Conservation (phyloP, 208 protist species). For the Balamuthia mandrillaris region DNA sequence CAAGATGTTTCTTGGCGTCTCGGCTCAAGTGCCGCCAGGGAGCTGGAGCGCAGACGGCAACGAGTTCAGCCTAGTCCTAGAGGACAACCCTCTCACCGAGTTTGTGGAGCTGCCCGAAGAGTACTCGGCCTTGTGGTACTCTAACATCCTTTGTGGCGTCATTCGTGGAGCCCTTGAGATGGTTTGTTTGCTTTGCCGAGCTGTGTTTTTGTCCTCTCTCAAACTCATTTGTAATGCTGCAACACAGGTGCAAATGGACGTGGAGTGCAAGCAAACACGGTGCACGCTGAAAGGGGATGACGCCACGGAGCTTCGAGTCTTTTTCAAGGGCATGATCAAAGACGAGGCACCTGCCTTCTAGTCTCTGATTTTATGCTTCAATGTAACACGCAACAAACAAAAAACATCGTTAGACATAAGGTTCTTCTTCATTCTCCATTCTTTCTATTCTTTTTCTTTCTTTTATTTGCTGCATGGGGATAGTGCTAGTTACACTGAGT, state of each 20-base stretch:
- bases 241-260: slow-evolving; percentile 21
- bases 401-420: not conserved
- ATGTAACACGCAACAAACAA: no score
- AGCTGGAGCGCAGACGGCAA: slow-evolving; percentile 77
- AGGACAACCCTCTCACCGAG: slow-evolving; percentile 92
- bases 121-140: slow-evolving; percentile 78
- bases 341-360: slow-evolving; percentile 30
- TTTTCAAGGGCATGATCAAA: slow-evolving; percentile 37
- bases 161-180: slow-evolving; percentile 90
- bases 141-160: slow-evolving; percentile 94
- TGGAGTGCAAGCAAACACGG: slow-evolving; percentile 28
- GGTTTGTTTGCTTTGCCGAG: slow-evolving; percentile 56
- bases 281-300: slow-evolving; percentile 35
- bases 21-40: slow-evolving; percentile 75
- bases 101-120: slow-evolving; percentile 95
- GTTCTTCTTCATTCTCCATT: not conserved
- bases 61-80: slow-evolving; percentile 85
- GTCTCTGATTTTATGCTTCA: no score
- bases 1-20: slow-evolving; percentile 93
- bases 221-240: not conserved
- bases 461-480: not conserved
- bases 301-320: slow-evolving; percentile 12
- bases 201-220: not conserved
- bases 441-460: not conserved
- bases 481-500: not conserved